Conservation (phyloP, 371 early-diverging fungal genomes). For the Catenaria anguillulae region DNA sequence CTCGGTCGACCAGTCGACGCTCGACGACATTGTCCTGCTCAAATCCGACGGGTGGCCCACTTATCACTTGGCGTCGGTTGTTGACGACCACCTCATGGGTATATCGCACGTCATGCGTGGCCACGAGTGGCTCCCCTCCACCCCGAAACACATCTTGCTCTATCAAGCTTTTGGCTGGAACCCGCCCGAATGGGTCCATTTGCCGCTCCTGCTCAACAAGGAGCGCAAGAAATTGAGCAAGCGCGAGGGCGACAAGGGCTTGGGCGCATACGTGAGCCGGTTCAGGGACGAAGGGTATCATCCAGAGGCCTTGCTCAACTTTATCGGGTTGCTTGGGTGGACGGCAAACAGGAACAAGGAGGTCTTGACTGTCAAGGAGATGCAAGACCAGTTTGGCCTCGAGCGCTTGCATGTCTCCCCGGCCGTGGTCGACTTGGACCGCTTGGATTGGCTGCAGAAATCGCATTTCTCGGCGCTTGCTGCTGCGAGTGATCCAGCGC, state of each 20-base stretch:
- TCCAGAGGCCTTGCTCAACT: slow-evolving; percentile 77
- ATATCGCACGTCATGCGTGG: slow-evolving; percentile 87
- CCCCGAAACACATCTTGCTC: slow-evolving; percentile 74
- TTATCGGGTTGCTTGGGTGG: slow-evolving; percentile 80
- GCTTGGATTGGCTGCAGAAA: background rate
- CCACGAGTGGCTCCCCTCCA: slow-evolving; percentile 89
- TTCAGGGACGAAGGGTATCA: slow-evolving; percentile 47
- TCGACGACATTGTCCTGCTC: slow-evolving; percentile 79
- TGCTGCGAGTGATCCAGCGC: background rate
- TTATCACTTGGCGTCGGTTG: slow-evolving; percentile 89
- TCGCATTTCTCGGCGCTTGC: background rate
- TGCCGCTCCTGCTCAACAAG: slow-evolving; percentile 71
- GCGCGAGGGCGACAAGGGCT: slow-evolving; percentile 42
- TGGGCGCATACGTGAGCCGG: background rate
- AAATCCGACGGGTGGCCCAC: slow-evolving; percentile 89
- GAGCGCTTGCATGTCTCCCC: background rate
- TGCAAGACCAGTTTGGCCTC: background rate
- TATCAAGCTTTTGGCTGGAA: slow-evolving; percentile 71
- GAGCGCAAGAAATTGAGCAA: slow-evolving; percentile 78
- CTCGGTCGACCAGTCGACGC: slow-evolving; percentile 44
- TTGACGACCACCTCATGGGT: slow-evolving; percentile 81
- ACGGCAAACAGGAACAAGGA: slow-evolving; percentile 43
- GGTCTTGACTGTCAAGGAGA: slow-evolving; percentile 35
- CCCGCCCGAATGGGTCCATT: slow-evolving; percentile 63
- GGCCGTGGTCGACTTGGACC: background rate